Percentiles rank a stretch among this genome's conserved stretches.
These are phyloP conservation scores for Thielaviopsis punctulata DNA, from an alignment of 2,329 filamentous ascomycete species.

Conservation along the genomic window DNA sequence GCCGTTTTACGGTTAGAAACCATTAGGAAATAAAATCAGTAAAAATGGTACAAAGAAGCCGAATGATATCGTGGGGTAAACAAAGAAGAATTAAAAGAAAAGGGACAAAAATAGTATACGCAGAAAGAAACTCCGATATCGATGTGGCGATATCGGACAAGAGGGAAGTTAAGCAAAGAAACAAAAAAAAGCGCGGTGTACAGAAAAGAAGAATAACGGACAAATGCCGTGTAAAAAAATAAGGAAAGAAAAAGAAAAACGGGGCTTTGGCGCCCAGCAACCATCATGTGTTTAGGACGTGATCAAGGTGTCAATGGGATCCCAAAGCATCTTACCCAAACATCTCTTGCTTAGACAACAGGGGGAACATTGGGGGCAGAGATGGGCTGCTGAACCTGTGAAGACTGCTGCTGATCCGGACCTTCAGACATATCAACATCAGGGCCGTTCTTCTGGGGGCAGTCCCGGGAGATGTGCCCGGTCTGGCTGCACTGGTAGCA, in stretches of 20 bases:
- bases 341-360: slow-evolving; percentile 18
- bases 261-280: neutral
- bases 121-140: neutral
- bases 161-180: neutral
- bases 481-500: slow-evolving; percentile 96
- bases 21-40: neutral
- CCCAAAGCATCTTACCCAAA: neutral
- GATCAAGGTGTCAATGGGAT: too few species aligned
- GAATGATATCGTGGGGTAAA: neutral
- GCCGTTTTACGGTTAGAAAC: neutral
- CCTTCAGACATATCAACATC: slow-evolving; percentile 29
- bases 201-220: neutral
- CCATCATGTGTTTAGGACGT: too few species aligned
- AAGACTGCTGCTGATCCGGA: slow-evolving; percentile 23
- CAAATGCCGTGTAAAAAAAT: neutral
- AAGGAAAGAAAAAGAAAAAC: neutral
- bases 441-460: slow-evolving; percentile 49
- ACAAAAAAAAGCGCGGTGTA: slow-evolving; percentile 4
- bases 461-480: slow-evolving; percentile 91
- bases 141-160: neutral
- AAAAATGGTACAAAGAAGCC: neutral
- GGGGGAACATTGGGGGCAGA: slow-evolving; percentile 14
- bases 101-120: slow-evolving; percentile 3
- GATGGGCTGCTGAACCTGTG: neutral
- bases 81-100: slow-evolving; percentile 7